These are phyloP conservation scores for Aspergillus terreus DNA, from an alignment of 2,329 filamentous ascomycete species.

Conservation along the genomic window DNA sequence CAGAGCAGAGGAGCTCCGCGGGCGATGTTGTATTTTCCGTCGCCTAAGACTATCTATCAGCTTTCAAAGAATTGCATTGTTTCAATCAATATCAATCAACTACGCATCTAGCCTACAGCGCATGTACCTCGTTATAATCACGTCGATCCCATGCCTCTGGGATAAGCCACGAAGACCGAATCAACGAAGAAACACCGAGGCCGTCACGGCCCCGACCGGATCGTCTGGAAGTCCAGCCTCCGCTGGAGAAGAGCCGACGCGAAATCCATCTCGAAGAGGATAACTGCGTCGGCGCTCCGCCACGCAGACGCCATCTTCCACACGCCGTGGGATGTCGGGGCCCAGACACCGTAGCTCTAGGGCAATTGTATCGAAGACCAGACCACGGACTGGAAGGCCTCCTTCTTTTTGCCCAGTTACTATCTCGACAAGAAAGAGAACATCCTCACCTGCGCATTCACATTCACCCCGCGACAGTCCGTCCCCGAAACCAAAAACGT, in stretches of 20 bases:
- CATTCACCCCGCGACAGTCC: conserved; percentile 56
- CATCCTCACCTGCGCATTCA: conserved; percentile 26
- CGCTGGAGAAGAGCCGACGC: conserved; percentile 1
- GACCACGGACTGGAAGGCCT: conserved; percentile 47
- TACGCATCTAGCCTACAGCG: not conserved
- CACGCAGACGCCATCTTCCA: conserved; percentile 3
- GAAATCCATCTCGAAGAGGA: conserved; percentile 39
- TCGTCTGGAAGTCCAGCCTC: not conserved
- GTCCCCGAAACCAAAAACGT: conserved; percentile 67
- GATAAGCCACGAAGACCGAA: conserved; percentile 9
- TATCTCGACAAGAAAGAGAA: not conserved
- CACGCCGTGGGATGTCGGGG: not conserved
- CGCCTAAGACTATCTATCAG: not conserved
- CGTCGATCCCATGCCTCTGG: conserved; percentile 26
- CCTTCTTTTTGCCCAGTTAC: conserved; percentile 53
- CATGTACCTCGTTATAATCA: conserved; percentile 38
- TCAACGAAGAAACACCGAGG: conserved; percentile 23
- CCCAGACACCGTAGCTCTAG: conserved; percentile 40
- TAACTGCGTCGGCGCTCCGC: conserved; percentile 21
- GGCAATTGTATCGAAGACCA: conserved; percentile 58
- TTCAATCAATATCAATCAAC: not conserved
- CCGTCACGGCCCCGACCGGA: conserved; percentile 8
- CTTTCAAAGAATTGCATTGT: not conserved
- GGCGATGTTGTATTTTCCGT: conserved; percentile 34
- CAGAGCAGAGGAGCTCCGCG: conserved; percentile 25